Evolutionary conservation across 768 basidiomycete species (phyloP).

Genomic region (Strobilomyces dryophilus): DNA sequence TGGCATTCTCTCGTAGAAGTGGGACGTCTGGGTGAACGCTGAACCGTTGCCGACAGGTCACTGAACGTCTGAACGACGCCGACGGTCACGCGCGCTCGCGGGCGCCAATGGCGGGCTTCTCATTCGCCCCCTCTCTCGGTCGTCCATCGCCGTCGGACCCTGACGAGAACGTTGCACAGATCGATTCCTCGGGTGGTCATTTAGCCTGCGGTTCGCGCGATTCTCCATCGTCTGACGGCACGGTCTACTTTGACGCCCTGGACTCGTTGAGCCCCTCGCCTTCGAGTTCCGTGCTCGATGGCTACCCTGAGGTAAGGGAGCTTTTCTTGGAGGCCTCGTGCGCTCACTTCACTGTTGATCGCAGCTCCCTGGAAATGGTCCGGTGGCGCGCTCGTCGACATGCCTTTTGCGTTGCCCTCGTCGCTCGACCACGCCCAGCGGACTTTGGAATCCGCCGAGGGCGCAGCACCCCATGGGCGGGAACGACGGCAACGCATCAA

Average conservation of each 20-base stretch:
- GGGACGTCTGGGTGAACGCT: not conserved
- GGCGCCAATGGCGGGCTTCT: slow-evolving; percentile 1
- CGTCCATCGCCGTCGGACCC: not conserved
- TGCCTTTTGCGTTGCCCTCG: slow-evolving; percentile 11
- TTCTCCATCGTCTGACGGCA: slow-evolving; percentile 11
- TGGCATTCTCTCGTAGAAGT: not conserved
- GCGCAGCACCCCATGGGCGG: slow-evolving; percentile 7
- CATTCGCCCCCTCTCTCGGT: not conserved
- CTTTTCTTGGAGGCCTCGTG: not conserved
- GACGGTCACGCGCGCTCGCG: not conserved
- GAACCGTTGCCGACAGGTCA: slow-evolving; percentile 6
- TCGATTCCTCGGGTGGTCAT: not conserved
- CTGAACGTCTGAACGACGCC: not conserved
- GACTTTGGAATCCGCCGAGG: slow-evolving; percentile 3
- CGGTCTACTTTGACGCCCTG: slow-evolving; percentile 25
- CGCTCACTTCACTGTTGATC: not conserved
- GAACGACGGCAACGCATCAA: slow-evolving; percentile 6
- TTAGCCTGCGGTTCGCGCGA: not conserved
- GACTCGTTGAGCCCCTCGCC: slow-evolving; percentile 11
- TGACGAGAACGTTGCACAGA: slow-evolving; percentile 12
- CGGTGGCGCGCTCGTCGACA: slow-evolving; percentile 10
- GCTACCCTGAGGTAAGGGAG: slow-evolving; percentile 9
- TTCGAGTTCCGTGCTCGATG: slow-evolving; percentile 2
- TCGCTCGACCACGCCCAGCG: slow-evolving; percentile 10
- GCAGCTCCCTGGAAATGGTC: slow-evolving; percentile 10